Percentiles rank a stretch among this genome's conserved stretches.
These are phyloP conservation scores for barrel medic (Medicago truncatula) DNA, from an alignment of 306 rosid genomes.

Conservation along the genomic window MtrunA17r5.0-ANR NC_053045.1:47882501-47883000, in stretches of 20 bases:
- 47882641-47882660: constrained; percentile 93
- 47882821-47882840: constrained; percentile 94
- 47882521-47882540: constrained; percentile 94
- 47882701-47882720: constrained; percentile 99
- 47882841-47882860: constrained; percentile 81
- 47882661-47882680: constrained; percentile 95
- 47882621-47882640: constrained; percentile 86
- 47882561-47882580: constrained; percentile 60
- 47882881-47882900: constrained; percentile 71
- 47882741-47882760: constrained; percentile 98
- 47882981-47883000: constrained; percentile 94
- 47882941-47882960: constrained; percentile 80
- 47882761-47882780: constrained; percentile 97
- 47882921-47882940: constrained; percentile 83
- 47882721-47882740: constrained; percentile 87
- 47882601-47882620: constrained; percentile 62
- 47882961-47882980: constrained; percentile 89
- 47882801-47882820: constrained; percentile 96
- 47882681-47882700: constrained; percentile 90
- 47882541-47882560: constrained; percentile 72
- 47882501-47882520: constrained; percentile 72
- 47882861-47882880: constrained; percentile 75
- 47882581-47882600: constrained; percentile 54
- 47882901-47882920: constrained; percentile 59
- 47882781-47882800: constrained; percentile 91